phyloP scores from a whole-genome alignment of 208 protist genomes.

The Trypanosoma avium region DNA sequence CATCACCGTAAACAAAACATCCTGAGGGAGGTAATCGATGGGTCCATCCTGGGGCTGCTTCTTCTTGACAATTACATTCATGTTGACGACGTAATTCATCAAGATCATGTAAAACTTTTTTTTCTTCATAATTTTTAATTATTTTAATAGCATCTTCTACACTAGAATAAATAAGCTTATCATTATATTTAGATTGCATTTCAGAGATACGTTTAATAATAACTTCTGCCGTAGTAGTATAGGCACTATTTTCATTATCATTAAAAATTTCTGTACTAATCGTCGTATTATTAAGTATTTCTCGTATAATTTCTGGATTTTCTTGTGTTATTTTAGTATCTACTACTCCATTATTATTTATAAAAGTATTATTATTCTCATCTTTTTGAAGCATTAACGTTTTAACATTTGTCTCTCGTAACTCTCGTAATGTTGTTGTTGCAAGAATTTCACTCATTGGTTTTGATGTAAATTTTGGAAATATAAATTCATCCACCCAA shows the following conservation, averaged over 20 bases:
- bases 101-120: slow-evolving; percentile 3
- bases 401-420: slow-evolving; percentile 19
- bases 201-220: slow-evolving; percentile 12
- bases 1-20: slow-evolving; percentile 78
- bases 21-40: slow-evolving; percentile 74
- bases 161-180: slow-evolving; percentile 10
- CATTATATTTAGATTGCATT: slow-evolving; percentile 6
- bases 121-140: slow-evolving; percentile 18
- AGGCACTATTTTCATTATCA: background rate
- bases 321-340: background rate
- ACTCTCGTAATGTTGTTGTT: slow-evolving; percentile 16
- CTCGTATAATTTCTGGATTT: background rate
- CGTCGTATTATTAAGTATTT: background rate
- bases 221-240: background rate
- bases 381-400: background rate
- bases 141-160: slow-evolving; percentile 14
- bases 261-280: background rate
- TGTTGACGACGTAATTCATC: slow-evolving; percentile 18
- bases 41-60: slow-evolving; percentile 62
- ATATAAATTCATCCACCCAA: slow-evolving; percentile 65
- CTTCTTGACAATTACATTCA: slow-evolving; percentile 26
- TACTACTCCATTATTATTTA: background rate
- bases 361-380: background rate
- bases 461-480: slow-evolving; percentile 9
- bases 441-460: slow-evolving; percentile 28